Conservation (phyloP, 345 rosid genomes). For the Hirschfeldia incana region DNA sequence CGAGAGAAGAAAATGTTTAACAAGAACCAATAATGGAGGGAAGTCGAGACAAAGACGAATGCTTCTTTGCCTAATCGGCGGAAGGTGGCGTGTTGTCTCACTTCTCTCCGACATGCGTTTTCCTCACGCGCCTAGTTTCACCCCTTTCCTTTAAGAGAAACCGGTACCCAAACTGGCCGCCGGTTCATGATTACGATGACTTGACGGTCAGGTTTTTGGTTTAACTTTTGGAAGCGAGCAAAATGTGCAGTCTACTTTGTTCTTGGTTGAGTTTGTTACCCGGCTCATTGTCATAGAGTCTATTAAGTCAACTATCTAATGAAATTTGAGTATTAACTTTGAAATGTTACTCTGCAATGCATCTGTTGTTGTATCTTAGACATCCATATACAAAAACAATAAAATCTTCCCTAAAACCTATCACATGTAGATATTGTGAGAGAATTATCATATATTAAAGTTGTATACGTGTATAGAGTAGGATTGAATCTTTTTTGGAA, state of each 20-base stretch:
- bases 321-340: background rate
- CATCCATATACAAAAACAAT: background rate
- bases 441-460: background rate
- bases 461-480: no score
- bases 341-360: background rate
- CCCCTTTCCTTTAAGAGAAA: background rate
- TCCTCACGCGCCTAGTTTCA: constrained; percentile 25
- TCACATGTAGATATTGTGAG: background rate
- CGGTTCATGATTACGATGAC: constrained; percentile 1
- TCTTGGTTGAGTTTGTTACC: background rate
- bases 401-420: background rate
- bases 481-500: no score
- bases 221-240: background rate
- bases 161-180: constrained; percentile 3
- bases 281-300: background rate
- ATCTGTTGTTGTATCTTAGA: background rate
- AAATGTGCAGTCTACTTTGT: background rate
- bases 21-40: constrained; percentile 30
- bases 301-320: background rate
- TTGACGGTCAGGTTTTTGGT: constrained; percentile 3
- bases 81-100: constrained; percentile 32
- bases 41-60: constrained; percentile 31
- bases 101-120: constrained; percentile 28
- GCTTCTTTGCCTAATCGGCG: constrained; percentile 42
- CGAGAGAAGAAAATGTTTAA: constrained; percentile 30